These are phyloP conservation scores for Neophaeococcomyces aloes DNA, from an alignment of 2,329 filamentous ascomycete species.

Conservation along the genomic window DNA sequence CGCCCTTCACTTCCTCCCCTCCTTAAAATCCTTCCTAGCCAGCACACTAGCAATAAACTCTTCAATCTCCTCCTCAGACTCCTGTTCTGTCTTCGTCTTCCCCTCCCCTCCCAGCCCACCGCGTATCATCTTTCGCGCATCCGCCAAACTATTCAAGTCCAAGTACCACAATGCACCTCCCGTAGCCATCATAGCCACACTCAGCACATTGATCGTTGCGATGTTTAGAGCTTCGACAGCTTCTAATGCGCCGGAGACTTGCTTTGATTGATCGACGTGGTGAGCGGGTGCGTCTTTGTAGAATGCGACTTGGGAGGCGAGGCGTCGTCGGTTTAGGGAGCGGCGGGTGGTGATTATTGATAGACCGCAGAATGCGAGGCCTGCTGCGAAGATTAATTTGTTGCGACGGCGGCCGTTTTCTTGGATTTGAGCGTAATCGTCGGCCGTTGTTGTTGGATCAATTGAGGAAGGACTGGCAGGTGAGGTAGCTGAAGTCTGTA, in stretches of 20 bases:
- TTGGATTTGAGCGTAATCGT: constrained; percentile 10
- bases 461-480: constrained; percentile 4
- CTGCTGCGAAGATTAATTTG: constrained; percentile 60
- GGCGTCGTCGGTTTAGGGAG: constrained; percentile 53
- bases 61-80: constrained; percentile 45
- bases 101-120: constrained; percentile 49
- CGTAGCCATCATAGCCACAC: constrained; percentile 60
- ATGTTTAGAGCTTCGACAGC: constrained; percentile 74
- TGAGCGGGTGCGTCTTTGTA: constrained; percentile 46
- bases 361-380: constrained; percentile 62
- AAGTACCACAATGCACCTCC: constrained; percentile 68
- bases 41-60: constrained; percentile 42
- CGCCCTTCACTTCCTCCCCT: constrained; percentile 24
- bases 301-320: constrained; percentile 56
- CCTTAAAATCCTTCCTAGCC: constrained; percentile 38
- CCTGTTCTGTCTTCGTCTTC: constrained; percentile 39
- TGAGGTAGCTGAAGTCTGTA: background rate
- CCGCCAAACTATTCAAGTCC: constrained; percentile 60
- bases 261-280: constrained; percentile 26
- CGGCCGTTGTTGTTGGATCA: constrained; percentile 1
- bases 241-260: constrained; percentile 56
- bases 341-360: constrained; percentile 63
- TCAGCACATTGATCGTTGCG: constrained; percentile 75
- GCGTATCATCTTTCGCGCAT: constrained; percentile 52
- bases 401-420: constrained; percentile 34